These are phyloP conservation scores for Zymoseptoria brevis DNA, from an alignment of 2,329 filamentous ascomycete genomes.

Conservation along the genomic window DNA sequence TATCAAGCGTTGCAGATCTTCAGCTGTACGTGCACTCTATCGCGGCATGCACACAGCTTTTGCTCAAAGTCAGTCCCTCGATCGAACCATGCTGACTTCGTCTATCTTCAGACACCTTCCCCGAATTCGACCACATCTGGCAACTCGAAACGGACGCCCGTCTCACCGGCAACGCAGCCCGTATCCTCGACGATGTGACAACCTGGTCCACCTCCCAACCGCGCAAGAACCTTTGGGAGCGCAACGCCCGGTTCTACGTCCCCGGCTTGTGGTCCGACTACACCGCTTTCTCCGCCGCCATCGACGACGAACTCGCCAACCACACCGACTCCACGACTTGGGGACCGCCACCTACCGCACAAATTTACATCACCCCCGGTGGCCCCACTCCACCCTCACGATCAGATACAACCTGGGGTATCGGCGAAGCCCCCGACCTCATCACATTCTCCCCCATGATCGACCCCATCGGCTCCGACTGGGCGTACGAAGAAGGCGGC, in stretches of 20 bases:
- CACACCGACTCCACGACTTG: conserved; percentile 45
- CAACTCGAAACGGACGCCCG: conserved; percentile 83
- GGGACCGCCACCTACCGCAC: conserved; percentile 54
- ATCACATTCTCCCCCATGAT: conserved; percentile 67
- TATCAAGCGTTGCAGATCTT: conserved; percentile 57
- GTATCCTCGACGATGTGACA: conserved; percentile 36
- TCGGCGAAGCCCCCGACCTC: conserved; percentile 63
- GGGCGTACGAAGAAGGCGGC: conserved; percentile 55
- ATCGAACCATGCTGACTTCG: background rate
- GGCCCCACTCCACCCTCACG: conserved; percentile 51
- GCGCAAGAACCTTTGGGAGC: conserved; percentile 62
- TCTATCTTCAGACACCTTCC: conserved; percentile 27
- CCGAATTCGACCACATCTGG: conserved; percentile 51
- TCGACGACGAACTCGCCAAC: conserved; percentile 50
- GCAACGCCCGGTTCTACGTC: conserved; percentile 63
- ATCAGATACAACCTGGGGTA: conserved; percentile 63
- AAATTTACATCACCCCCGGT: conserved; percentile 24
- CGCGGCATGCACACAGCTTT: background rate
- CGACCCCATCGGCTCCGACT: conserved; percentile 60
- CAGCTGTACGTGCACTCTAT: conserved; percentile 16
- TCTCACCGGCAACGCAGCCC: conserved; percentile 60
- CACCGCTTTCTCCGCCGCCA: background rate
- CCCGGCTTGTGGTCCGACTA: conserved; percentile 49
- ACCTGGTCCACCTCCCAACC: conserved; percentile 57
- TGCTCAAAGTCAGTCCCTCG: background rate